These are phyloP conservation scores for Neurospora sp. DNA, from an alignment of 495 filamentous ascomycete genomes.

Conservation along the genomic window DNA sequence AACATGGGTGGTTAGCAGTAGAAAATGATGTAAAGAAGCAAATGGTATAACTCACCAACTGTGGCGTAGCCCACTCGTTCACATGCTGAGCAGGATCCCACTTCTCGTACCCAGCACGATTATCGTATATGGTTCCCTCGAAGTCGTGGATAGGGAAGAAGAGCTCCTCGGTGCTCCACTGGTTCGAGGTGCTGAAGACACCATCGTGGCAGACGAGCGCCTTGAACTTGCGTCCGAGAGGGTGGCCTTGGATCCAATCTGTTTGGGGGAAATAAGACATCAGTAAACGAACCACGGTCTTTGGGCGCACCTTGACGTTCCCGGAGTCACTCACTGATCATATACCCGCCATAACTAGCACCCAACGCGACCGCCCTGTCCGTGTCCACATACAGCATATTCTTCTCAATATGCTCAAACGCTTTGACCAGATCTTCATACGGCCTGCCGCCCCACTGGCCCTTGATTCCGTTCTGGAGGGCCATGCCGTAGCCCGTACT, in stretches of 20 bases:
- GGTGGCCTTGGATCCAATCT: conserved; percentile 65
- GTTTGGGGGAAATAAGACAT: not conserved
- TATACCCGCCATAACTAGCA: conserved; percentile 80
- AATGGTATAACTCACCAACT: conserved; percentile 34
- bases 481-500: conserved; percentile 77
- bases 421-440: conserved; percentile 75
- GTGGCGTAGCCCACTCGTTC: conserved; percentile 69
- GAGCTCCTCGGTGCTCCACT: conserved; percentile 73
- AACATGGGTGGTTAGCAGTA: not conserved
- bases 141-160: conserved; percentile 86
- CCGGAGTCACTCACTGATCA: conserved; percentile 48
- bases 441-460: conserved; percentile 68
- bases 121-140: conserved; percentile 64
- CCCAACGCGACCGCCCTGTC: conserved; percentile 69
- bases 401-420: conserved; percentile 64
- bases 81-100: conserved; percentile 72
- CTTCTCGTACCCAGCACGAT: conserved; percentile 58
- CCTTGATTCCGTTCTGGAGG: conserved; percentile 64
- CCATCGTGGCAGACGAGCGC: conserved; percentile 89
- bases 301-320: not conserved
- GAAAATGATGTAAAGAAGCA: not conserved
- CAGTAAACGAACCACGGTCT: not conserved
- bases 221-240: conserved; percentile 69
- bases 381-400: conserved; percentile 67
- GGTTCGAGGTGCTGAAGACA: conserved; percentile 66